Evolutionary conservation across 495 filamentous ascomycete species (phyloP), one percentile per base, ranked within the genome.

Genomic region (Tuber umbilicatum): DNA sequence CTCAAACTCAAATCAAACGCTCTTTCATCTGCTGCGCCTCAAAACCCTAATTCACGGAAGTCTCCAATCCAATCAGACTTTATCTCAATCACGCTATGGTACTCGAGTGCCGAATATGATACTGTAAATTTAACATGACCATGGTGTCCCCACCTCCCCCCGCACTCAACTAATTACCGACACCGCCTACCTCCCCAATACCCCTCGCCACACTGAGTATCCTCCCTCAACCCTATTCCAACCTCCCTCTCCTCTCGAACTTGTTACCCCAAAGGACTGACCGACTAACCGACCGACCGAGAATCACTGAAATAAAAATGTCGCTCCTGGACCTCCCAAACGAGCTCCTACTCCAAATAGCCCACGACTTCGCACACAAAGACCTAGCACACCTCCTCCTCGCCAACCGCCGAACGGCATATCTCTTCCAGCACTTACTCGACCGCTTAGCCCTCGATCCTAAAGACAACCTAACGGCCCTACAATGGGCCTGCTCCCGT

Each of bases 321-420:
- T 79, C 77, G 40, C 39, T 79, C 16, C 42, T 78, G 19, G 74
- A 72, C 31, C 72, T 76, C 37, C 37, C 75, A 10, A 70, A 76
- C 43, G 40, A 39, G 5, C 17, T 74, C 68, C 37, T 76, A 27
- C 38, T 70, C 23, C 16, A 40, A 1, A 68, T 76, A 35, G 68
- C 67, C 17, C 31, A 45, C 0, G 10, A 71, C 27, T 41, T 76
- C 67, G n/a, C 38, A 17, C 45, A 14, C 23, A 39, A 35, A 50
- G 45, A 67, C 14, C 67, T 76, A 27, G 39, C 41, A 9, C 73
- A 41, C n/a, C 40, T 76, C 7, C n/a, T 74, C 35, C 68, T 75
- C 5, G 21, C 45, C 16, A 74, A 70, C 31, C 72, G 75, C 0
- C 37, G 72, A 31, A 23, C 74, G 2, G 43, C 73, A 35, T 27